Conservation (phyloP, 2,329 filamentous ascomycete species). For the Fusarium chlamydosporum region DNA sequence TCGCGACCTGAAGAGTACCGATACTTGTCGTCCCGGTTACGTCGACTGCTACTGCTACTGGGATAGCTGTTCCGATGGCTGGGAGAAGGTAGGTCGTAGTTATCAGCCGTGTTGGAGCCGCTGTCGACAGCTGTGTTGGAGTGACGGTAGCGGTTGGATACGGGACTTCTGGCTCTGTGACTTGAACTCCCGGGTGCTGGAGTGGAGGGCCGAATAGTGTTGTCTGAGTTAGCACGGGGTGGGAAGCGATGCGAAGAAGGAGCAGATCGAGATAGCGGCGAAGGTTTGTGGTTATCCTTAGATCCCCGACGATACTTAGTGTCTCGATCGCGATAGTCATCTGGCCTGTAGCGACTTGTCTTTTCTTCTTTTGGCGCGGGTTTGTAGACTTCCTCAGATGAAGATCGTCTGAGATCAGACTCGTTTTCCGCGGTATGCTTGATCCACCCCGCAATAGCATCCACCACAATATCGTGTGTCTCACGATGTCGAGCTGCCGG, state of each 20-base stretch:
- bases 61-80: conserved; percentile 24
- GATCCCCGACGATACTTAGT: conserved; percentile 40
- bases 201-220: conserved; percentile 29
- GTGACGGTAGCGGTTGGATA: conserved; percentile 43
- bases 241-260: conserved; percentile 30
- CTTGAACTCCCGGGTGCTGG: conserved; percentile 24
- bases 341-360: conserved; percentile 33
- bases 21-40: conserved; percentile 50
- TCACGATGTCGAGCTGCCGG: conserved; percentile 71
- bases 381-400: conserved; percentile 38
- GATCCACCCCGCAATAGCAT: conserved; percentile 66
- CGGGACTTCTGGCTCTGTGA: conserved; percentile 42
- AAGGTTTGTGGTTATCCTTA: conserved; percentile 37
- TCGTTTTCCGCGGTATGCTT: conserved; percentile 44
- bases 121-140: conserved; percentile 37
- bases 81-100: conserved; percentile 32
- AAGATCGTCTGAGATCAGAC: conserved; percentile 18
- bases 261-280: conserved; percentile 35
- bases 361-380: conserved; percentile 34
- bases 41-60: conserved; percentile 32
- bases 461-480: conserved; percentile 71
- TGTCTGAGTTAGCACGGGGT: conserved; percentile 40
- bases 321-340: conserved; percentile 39
- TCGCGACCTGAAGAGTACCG: conserved; percentile 50
- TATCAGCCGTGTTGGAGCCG: conserved; percentile 23